Evolutionary conservation across 352 stramenopile species (phyloP), one percentile per base, ranked within the genome.

Genomic region (Phytophthora syringae): DNA sequence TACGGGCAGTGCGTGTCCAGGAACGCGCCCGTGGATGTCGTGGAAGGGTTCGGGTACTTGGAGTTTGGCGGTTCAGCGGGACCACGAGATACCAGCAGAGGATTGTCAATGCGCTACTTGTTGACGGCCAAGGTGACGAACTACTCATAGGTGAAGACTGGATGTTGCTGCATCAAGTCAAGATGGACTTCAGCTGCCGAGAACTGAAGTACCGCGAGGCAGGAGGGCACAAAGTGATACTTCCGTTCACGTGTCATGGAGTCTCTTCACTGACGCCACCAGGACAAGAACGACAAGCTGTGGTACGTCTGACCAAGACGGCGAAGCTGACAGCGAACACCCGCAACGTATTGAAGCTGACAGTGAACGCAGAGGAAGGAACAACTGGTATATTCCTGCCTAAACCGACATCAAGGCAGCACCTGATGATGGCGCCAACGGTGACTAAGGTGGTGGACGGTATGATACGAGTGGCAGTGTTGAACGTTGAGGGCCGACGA

Each of bases 21-120:
- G 7, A 16, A 64, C 2, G 34, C 36, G 0, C 57, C 47, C 0
- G 47, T 64, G 11, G 36, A 64, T 5, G 1, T 64, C 0, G 27
- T 64, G 0, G 57, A 64, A 64, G 57, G 57, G 9, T 64, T 64
- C 21, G 57, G 47, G 59, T 67, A 2, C 12, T 67, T 0, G 59
- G 50, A 0, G 50, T 60, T 0, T 60, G 42, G 59, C 11, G 34
- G 3, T 55, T 67, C 18, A 1, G 9, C 1, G 59, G 59, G 1
- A 55, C 24, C 0, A 60, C 50, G 0, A 6, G 5, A 12, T 60
- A 51, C 22, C 50, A 60, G 12, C 50, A 67, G n/a, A 11, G 27
- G 0, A 15, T 21, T 0, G 34, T 56, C 0, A n/a, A 67, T 10
- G 59, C 49, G 0, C 16, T 67, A 2, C 1, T 67, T 4, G 59